phyloP scores from a whole-genome alignment of 2,329 filamentous ascomycete species.

The Cytospora piceae region DNA sequence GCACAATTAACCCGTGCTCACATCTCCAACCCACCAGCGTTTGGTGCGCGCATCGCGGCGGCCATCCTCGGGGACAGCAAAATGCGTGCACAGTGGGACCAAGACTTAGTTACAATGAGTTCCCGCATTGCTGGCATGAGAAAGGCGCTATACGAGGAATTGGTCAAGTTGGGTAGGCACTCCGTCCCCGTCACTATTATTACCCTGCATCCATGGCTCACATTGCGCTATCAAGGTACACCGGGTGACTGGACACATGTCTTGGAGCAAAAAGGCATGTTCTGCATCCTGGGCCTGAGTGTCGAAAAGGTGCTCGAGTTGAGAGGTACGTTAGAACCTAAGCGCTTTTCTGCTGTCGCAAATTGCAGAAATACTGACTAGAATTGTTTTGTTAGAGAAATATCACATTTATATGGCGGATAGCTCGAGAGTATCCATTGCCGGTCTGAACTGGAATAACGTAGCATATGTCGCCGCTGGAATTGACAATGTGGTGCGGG shows the following conservation, averaged over 20 bases:
- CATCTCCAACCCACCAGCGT: conserved; percentile 42
- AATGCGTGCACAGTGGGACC: conserved; percentile 40
- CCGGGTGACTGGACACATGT: conserved; percentile 45
- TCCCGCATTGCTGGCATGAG: conserved; percentile 42
- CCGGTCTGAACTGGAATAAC: conserved; percentile 43
- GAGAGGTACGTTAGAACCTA: conserved; percentile 34
- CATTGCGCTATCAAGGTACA: conserved; percentile 27
- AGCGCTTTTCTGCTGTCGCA: background rate
- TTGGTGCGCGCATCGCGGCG: conserved; percentile 42
- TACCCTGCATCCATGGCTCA: background rate
- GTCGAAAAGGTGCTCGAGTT: conserved; percentile 48
- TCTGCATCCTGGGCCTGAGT: conserved; percentile 51
- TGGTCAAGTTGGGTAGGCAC: conserved; percentile 33
- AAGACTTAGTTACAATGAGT: conserved; percentile 44
- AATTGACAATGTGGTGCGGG: conserved; percentile 20
- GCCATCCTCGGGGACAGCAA: conserved; percentile 38
- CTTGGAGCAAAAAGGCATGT: conserved; percentile 45
- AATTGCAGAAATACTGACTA: conserved; percentile 17
- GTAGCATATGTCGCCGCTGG: conserved; percentile 38
- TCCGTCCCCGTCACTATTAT: too few species aligned
- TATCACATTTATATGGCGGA: conserved; percentile 46
- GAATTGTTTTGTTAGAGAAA: conserved; percentile 33
- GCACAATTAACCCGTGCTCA: conserved; percentile 40
- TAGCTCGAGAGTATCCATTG: conserved; percentile 44
- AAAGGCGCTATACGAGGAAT: conserved; percentile 39